Evolutionary conservation across 345 rosid species (phyloP).

Genomic region (Ailanthus altissimus): DNA sequence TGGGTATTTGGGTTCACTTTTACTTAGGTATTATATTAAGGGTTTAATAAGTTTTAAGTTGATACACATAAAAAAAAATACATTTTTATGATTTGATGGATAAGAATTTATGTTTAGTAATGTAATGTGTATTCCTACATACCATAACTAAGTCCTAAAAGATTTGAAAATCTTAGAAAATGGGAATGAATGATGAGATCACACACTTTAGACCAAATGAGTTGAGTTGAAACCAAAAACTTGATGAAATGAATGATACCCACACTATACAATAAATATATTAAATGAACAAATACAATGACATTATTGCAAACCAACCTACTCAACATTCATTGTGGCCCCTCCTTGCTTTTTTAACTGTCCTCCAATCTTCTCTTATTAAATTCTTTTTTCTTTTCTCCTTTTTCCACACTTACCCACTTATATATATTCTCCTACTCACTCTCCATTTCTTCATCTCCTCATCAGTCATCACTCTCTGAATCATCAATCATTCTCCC

Average conservation of each 20-base stretch:
- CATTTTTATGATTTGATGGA: no score
- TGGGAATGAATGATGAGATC: neutral
- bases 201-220: neutral
- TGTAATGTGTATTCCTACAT: neutral
- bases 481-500: neutral
- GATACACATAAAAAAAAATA: no score
- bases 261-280: no score
- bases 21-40: no score
- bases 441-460: neutral
- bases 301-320: conserved; percentile 40
- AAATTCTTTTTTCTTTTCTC: no score
- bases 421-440: neutral
- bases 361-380: conserved; percentile 26
- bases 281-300: neutral
- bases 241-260: no score
- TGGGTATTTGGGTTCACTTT: no score
- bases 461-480: neutral
- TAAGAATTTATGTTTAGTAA: no score
- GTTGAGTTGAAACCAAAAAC: no score
- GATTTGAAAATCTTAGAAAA: neutral
- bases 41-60: no score
- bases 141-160: neutral
- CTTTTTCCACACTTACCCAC: neutral
- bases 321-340: conserved; percentile 23
- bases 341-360: conserved; percentile 37